phyloP scores from a whole-genome alignment of 352 stramenopile species.

The Phytophthora syringae region DNA sequence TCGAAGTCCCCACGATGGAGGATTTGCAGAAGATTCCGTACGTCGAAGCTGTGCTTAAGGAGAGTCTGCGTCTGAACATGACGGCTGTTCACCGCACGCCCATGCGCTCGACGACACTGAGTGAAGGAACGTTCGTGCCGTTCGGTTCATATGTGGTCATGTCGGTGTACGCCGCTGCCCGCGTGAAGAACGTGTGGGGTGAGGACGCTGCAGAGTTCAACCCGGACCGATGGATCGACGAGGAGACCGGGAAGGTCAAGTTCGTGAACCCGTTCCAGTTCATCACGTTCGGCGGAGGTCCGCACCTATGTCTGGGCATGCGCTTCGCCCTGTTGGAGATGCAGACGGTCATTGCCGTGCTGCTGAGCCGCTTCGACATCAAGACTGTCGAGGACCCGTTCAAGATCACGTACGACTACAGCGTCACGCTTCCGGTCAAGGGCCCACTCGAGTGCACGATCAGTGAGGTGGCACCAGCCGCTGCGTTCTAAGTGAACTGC shows the following conservation, averaged over 20 bases:
- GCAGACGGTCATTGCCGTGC: conserved; percentile 46
- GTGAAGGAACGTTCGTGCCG: conserved; percentile 60
- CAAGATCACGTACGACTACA: conserved; percentile 51
- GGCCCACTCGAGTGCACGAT: conserved; percentile 36
- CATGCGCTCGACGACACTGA: conserved; percentile 54
- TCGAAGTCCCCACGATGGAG: conserved; percentile 49
- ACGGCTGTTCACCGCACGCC: conserved; percentile 46
- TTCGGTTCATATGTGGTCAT: conserved; percentile 58
- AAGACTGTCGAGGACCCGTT: conserved; percentile 41
- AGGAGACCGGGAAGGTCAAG: conserved; percentile 41
- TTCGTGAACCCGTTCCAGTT: conserved; percentile 61
- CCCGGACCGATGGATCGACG: conserved; percentile 63
- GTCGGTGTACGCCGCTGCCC: conserved; percentile 55
- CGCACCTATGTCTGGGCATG: conserved; percentile 60
- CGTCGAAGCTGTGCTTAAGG: conserved; percentile 64
- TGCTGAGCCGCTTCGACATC: conserved; percentile 53
- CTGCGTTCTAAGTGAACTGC: conserved; percentile 27
- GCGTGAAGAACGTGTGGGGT: conserved; percentile 57
- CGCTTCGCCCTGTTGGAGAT: conserved; percentile 57
- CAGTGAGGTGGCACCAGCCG: conserved; percentile 7
- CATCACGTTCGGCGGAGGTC: conserved; percentile 59
- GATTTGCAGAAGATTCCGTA: conserved; percentile 64
- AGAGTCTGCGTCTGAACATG: conserved; percentile 73
- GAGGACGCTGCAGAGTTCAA: conserved; percentile 49
- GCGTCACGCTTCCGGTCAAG: conserved; percentile 47